Evolutionary conservation across 805 yeast species (phyloP), one percentile per base, ranked within the genome.

Genomic region (Jamesozyma piceae): DNA sequence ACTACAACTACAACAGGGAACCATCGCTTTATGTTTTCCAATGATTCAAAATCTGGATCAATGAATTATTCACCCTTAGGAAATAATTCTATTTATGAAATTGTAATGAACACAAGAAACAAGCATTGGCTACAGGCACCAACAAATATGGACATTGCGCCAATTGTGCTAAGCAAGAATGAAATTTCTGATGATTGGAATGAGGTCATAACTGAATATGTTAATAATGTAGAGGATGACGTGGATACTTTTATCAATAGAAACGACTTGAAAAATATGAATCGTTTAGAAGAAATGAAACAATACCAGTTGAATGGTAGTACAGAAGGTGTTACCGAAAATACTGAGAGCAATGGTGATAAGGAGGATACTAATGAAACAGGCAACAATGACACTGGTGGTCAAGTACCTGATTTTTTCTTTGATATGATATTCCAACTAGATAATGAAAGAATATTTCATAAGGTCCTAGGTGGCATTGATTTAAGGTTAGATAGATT

Each of bases 371-470:
- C 26, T 15, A 60, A 55, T 33, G 61, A 56, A 8, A 50, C 49
- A 14, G 41, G 35, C 4, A 41, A 45, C 29, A 41, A 27, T 3
- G 51, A 46, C 34, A 48, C 45, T 15, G 41, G 58, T 3, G 55
- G 55, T 15, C 54, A 54, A 21, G 61, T 92, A 5, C 97, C 98
- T 0, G 61, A 66, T 2, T 75, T 86, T 1, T 92, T 75, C 52
- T 78, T 82, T 48, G 74, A 73, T 21, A 67, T 73, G 6, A 73
- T 78, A 33, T 92, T 92, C 63, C 71, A 85, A 49, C 68, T 92
- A 32, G 97, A 92, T 52, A 87, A 92, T 57, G 96, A 96, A 5
- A 71, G 95, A 43, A 72, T 80, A 1, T 90, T 90, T 60, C 78
- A 79, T 43, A 68, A 74, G 45, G 95, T 89, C 2, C 71, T 83